phyloP scores from a whole-genome alignment of 2,329 filamentous ascomycete genomes.

The Colletotrichum australisinense region DNA sequence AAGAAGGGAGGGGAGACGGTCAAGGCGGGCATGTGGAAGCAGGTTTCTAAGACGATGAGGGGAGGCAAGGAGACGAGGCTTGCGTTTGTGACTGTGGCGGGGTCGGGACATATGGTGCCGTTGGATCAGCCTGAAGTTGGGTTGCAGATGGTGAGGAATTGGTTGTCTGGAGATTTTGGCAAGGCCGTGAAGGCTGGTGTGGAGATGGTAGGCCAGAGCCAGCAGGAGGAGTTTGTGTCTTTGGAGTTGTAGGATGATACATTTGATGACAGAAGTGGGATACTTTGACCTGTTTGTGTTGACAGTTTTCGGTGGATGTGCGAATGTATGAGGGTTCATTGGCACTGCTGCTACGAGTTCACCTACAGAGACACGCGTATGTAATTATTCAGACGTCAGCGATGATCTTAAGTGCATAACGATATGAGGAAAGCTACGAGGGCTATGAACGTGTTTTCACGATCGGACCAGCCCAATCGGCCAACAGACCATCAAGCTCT shows the following conservation, averaged over 20 bases:
- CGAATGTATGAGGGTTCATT: accelerated
- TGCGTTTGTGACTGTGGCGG: slow-evolving; percentile 45
- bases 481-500: too few relatives aligned
- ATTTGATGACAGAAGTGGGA: too few relatives aligned
- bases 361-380: too few relatives aligned
- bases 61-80: slow-evolving; percentile 25
- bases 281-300: too few relatives aligned
- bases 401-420: too few relatives aligned
- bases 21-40: slow-evolving; percentile 19
- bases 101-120: slow-evolving; percentile 54
- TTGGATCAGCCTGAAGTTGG: slow-evolving; percentile 36
- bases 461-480: too few relatives aligned
- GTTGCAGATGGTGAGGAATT: slow-evolving; percentile 35
- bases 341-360: accelerated
- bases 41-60: slow-evolving; percentile 14
- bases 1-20: slow-evolving; percentile 20
- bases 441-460: too few relatives aligned
- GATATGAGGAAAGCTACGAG: too few relatives aligned
- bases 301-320: too few relatives aligned
- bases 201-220: background rate
- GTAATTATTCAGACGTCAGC: too few relatives aligned
- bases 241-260: background rate
- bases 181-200: slow-evolving; percentile 1
- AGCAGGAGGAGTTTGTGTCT: slow-evolving; percentile 1
- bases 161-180: slow-evolving; percentile 29